These are phyloP conservation scores for Phaffomyces opuntiae DNA, from an alignment of 805 yeast genomes.

Conservation along the genomic window DNA sequence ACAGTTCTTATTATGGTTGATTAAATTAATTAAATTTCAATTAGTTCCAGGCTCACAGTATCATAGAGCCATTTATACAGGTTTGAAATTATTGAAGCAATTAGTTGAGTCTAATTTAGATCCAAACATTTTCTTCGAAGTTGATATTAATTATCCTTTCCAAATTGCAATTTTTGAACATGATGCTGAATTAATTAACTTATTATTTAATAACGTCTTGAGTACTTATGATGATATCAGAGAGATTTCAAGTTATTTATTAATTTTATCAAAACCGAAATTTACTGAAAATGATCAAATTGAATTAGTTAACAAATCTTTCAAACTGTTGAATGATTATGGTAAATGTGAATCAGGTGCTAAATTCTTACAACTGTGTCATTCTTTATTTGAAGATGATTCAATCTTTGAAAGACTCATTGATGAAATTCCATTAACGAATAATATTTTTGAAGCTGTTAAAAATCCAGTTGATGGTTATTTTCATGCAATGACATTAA, in stretches of 20 bases:
- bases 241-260: conserved; percentile 37
- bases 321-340: conserved; percentile 34
- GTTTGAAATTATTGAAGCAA: conserved; percentile 39
- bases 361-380: conserved; percentile 46
- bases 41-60: conserved; percentile 52
- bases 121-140: conserved; percentile 32
- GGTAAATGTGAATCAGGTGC: conserved; percentile 81
- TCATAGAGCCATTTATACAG: conserved; percentile 39
- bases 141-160: conserved; percentile 44
- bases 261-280: conserved; percentile 25
- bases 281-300: conserved; percentile 6
- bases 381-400: conserved; percentile 28
- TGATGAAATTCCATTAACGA: conserved; percentile 26
- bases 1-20: conserved; percentile 35
- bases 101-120: conserved; percentile 55
- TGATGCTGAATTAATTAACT: conserved; percentile 29
- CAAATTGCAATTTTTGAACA: conserved; percentile 34
- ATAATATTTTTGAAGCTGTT: conserved; percentile 37
- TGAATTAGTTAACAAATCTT: conserved; percentile 21
- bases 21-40: conserved; percentile 30
- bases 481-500: conserved; percentile 49
- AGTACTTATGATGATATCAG: conserved; percentile 79
- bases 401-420: conserved; percentile 28
- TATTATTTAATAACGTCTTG: conserved; percentile 53
- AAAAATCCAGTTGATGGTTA: conserved; percentile 61